Percentiles rank a stretch among this genome's conserved stretches.
phyloP scores from a whole-genome alignment of 441 rosid species.

The Mallotus repandus region DNA sequence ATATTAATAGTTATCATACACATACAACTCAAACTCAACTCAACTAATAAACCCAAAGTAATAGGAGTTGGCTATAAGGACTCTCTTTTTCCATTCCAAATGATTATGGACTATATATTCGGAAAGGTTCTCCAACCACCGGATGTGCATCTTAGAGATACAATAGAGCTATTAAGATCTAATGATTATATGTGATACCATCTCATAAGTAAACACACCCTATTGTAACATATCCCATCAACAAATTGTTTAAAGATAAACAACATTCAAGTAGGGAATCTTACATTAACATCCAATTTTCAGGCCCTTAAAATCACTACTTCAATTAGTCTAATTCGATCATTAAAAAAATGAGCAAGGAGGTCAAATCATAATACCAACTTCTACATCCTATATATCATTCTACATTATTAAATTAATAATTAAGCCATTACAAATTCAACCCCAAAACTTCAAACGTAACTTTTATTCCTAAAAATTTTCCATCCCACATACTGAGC shows the following conservation, averaged over 20 bases:
- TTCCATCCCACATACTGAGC: not conserved
- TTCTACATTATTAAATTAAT: too few species aligned
- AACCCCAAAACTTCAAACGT: not conserved
- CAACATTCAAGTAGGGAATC: not conserved
- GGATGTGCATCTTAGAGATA: not conserved
- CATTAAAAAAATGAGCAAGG: too few species aligned
- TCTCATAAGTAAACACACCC: too few species aligned
- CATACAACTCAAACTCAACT: too few species aligned
- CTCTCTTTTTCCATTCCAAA: too few species aligned
- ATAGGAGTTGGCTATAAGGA: too few species aligned
- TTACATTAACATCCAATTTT: not conserved
- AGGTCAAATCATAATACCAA: too few species aligned
- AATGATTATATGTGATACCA: too few species aligned
- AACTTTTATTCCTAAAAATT: not conserved
- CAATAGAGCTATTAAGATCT: too few species aligned
- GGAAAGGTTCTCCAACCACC: not conserved
- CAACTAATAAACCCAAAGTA: too few species aligned
- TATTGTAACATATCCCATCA: not conserved
- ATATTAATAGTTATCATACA: not conserved
- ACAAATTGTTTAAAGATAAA: not conserved
- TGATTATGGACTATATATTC: too few species aligned
- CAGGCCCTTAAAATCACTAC: not conserved
- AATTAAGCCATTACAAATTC: not conserved
- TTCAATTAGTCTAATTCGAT: not conserved
- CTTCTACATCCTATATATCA: too few species aligned